Evolutionary conservation across 345 rosid species (phyloP).

Genomic region (Eucalyptus viminalis): DNA sequence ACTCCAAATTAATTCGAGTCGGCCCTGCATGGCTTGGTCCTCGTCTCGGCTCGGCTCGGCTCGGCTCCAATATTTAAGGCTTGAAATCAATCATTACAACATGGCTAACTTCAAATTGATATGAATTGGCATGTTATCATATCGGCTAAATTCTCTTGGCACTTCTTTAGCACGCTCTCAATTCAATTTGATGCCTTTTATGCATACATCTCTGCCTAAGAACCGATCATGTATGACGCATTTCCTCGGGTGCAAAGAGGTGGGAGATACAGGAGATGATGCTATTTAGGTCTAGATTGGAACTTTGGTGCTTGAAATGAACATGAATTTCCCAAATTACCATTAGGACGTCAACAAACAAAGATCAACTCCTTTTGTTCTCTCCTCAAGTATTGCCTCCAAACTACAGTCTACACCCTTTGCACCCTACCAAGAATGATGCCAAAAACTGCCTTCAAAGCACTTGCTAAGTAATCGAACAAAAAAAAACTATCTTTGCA

Average conservation of each 20-base stretch:
- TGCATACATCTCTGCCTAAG: not conserved
- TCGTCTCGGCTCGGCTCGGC: not conserved
- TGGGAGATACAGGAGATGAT: not conserved
- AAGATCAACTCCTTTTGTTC: not conserved
- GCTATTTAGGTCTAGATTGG: not conserved
- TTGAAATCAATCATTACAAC: not conserved
- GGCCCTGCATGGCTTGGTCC: not conserved
- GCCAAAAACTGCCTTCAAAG: not conserved
- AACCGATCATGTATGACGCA: not conserved
- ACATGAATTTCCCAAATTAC: not conserved
- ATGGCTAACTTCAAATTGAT: not conserved
- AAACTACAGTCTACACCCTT: not conserved
- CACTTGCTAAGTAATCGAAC: not conserved
- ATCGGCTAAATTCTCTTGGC: not conserved
- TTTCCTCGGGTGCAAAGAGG: not conserved
- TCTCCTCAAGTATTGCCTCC: not conserved
- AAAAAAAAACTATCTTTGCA: accelerated
- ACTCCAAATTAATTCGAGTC: not conserved
- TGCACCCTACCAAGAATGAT: not conserved
- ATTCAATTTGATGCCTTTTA: not conserved
- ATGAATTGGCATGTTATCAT: not conserved
- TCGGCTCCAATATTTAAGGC: not conserved
- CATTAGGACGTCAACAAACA: not conserved
- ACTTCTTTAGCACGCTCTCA: not conserved
- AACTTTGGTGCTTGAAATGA: not conserved